Base-by-base conservation (phyloP, 2,329 filamentous ascomycete species). In the Teratosphaeria pseudoeucalypti region DNA sequence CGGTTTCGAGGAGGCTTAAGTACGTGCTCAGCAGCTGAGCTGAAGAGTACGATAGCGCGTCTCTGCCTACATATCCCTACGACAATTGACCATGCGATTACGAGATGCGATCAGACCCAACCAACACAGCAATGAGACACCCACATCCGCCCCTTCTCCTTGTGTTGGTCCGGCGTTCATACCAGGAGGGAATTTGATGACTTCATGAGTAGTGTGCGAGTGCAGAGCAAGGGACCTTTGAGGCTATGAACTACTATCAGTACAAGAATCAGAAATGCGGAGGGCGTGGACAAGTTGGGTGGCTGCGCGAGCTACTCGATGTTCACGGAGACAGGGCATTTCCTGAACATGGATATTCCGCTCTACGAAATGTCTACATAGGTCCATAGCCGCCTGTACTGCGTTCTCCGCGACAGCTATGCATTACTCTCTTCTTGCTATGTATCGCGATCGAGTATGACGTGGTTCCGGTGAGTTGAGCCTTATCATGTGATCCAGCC, bases 1-100 rank as follows among this genome's bases (percentile, higher is more conserved):
- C 73, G 94, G 94, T 66, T 75, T 34, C 43, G 43, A 49, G 43
- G 43, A 78, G 70, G 74, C 71, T 7, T 61, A 52, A 52, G 47
- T 27, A 29, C 26, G 23, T 11, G n/a, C 23, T 14, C n/a, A 2
- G 29, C 34, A 47, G 23, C 26, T 12, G 29, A 49, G 43, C 43
- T 49, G 43, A n/a, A 49, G 16, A 10, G n/a, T 6, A 19, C 43
- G 19, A 19, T 49, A n/a, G 23, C 23, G 43, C 12, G 27, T 14
- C 6, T 12, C n/a, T n/a, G 23, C 34, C 39, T 32, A 26, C 43
- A 52, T 34, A 26, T 37, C 19, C 26, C 39, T 52, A 43, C 55
- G 55, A 49, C 39, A 43, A n/a, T 27, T 39, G 56, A 58, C 29
- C n/a, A 58, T 59, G 53, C 34, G 53, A 57, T 54, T 49, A 49